phyloP scores from a whole-genome alignment of 305 asterid genomes.

The Fraxinus paxiana region DNA sequence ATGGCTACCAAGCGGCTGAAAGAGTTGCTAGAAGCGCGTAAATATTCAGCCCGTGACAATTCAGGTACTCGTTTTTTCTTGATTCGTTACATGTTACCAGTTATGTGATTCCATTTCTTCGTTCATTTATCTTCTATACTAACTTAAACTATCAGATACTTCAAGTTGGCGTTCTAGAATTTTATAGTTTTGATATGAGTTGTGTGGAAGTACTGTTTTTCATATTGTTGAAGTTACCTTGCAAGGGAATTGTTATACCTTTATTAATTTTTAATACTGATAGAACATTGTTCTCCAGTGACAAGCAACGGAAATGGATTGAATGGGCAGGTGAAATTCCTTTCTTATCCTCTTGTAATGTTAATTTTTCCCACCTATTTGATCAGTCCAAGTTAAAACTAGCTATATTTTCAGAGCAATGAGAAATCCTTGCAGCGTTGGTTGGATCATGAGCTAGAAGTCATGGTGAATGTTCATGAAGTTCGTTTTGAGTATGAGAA shows the following conservation, averaged over 20 bases:
- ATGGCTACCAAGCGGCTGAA: conserved; percentile 96
- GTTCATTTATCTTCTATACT: background rate
- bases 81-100: background rate
- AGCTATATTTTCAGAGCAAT: conserved; percentile 50
- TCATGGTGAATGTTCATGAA: conserved; percentile 96
- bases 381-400: conserved; percentile 15
- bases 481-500: conserved; percentile 98
- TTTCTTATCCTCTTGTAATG: conserved; percentile 12
- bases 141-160: background rate
- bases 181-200: background rate
- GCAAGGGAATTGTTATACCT: background rate
- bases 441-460: conserved; percentile 98
- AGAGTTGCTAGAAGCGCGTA: conserved; percentile 97
- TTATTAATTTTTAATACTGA: conserved; percentile 19
- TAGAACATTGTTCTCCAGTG: conserved; percentile 44
- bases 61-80: conserved; percentile 46
- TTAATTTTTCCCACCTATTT: conserved; percentile 14
- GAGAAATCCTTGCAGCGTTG: conserved; percentile 88
- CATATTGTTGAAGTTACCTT: conserved; percentile 10
- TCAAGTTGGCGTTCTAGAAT: background rate
- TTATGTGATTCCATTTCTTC: background rate
- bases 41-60: conserved; percentile 80
- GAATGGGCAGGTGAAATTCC: conserved; percentile 64
- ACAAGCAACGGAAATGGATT: conserved; percentile 66
- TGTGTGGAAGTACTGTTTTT: conserved; percentile 6